These are phyloP conservation scores for Phytophthora crassamura DNA, from an alignment of 352 stramenopile genomes.

Conservation along the genomic window DNA sequence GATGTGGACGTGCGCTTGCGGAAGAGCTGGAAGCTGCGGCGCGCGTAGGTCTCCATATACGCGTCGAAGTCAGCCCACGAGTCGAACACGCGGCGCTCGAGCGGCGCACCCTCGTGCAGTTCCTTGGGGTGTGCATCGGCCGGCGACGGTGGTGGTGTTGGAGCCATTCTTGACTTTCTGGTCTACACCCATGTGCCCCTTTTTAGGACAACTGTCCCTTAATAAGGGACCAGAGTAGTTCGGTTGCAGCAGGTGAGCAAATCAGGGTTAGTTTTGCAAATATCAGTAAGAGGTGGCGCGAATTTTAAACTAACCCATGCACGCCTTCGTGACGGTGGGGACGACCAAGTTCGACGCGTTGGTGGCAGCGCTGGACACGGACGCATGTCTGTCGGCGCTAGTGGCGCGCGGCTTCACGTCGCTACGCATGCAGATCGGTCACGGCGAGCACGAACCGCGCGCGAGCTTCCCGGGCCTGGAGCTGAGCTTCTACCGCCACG, in stretches of 20 bases:
- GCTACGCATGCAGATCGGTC: slow-evolving; percentile 87
- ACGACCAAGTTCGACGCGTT: slow-evolving; percentile 95
- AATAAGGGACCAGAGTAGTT: no score
- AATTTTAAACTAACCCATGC: no score
- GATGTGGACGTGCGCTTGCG: slow-evolving; percentile 49
- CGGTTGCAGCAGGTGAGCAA: no score
- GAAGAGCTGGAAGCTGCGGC: slow-evolving; percentile 44
- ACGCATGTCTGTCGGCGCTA: slow-evolving; percentile 62
- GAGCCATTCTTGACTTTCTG: no score
- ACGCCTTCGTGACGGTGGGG: slow-evolving; percentile 94
- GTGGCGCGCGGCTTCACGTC: slow-evolving; percentile 59
- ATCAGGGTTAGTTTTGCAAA: no score
- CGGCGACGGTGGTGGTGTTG: no score
- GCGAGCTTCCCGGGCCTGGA: slow-evolving; percentile 41
- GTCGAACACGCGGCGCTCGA: slow-evolving; percentile 35
- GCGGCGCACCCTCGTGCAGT: slow-evolving; percentile 21
- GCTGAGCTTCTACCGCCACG: slow-evolving; percentile 89
- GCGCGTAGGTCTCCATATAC: slow-evolving; percentile 39
- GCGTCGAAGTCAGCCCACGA: slow-evolving; percentile 42
- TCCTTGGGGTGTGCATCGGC: no score
- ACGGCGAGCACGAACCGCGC: slow-evolving; percentile 62
- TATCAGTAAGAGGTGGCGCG: no score
- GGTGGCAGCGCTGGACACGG: slow-evolving; percentile 71
- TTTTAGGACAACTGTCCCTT: no score
- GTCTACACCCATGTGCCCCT: no score